Evolutionary conservation across 371 early-diverging fungal species (phyloP), one percentile per base, ranked within the genome.

Genomic region (Mycotypha africana): DNA sequence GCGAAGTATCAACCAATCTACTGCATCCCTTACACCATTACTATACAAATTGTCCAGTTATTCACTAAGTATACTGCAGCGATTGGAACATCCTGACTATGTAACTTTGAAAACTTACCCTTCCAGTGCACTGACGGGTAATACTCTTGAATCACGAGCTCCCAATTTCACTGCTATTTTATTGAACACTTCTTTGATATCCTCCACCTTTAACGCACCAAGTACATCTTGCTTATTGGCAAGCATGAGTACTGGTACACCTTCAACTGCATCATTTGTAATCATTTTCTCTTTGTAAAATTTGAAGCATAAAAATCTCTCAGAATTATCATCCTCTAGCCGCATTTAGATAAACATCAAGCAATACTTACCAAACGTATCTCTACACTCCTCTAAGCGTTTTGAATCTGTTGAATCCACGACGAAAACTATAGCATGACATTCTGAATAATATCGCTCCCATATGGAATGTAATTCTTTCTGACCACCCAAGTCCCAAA

Each of bases 401-500:
- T 75, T 78, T 30, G 62, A 56, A 58, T 92, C 91, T 4, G 86
- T 81, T 10, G 93, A 82, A 59, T 97, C 98, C 1, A 95, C 81
- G 0, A 95, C 93, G 81, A 92, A 97, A 20, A 94, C 65, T 39
- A 97, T 81, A 1, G 85, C 98, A 56, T 97, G 98, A 42, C 90
- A 86, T 60, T 93, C 95, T n/a, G 76, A 45, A 58, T 93, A 97
- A 69, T 97, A 97, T 22, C 91, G 82, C 36, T 83, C 84, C 98
- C 98, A 97, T 35, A 97, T 84, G 4, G 80, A 67, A 19, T 84
- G 92, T 36, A 97, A 67, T 45, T 94, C 95, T 2, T 67, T 60
- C 53, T 94, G 92, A 2, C 98, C 98, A 5, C 96, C 98, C 17
- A 97, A 71, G 74, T 96, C 96, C 92, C 93, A 90, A 60, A 95